Conservation (phyloP, 768 basidiomycete genomes). For the Tephrocybe sp. region DNA sequence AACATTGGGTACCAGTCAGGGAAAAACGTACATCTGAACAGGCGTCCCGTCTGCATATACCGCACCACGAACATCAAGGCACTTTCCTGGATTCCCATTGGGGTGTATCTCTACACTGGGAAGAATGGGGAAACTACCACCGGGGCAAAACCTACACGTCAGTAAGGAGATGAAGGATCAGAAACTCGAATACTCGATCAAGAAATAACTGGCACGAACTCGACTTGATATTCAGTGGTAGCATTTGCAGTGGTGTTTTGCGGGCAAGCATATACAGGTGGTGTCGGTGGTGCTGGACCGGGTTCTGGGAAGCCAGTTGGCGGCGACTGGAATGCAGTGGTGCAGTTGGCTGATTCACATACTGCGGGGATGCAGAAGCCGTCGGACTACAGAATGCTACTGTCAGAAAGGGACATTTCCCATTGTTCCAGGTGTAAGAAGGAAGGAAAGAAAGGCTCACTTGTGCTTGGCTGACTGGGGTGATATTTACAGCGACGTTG, state of each 20-base stretch:
- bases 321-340: conserved; percentile 20
- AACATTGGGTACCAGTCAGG: no score
- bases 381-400: not conserved
- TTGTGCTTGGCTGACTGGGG: conserved; percentile 15
- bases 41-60: conserved; percentile 28
- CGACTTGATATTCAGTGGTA: conserved; percentile 24
- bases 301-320: conserved; percentile 25
- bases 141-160: conserved; percentile 25
- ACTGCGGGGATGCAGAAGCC: conserved; percentile 22
- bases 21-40: conserved; percentile 28
- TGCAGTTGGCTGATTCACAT: conserved; percentile 24
- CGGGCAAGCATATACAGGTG: conserved; percentile 23
- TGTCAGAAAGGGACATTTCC: no score
- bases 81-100: conserved; percentile 21
- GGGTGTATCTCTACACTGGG: conserved; percentile 20
- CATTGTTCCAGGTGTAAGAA: no score
- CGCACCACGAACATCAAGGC: conserved; percentile 28
- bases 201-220: no score
- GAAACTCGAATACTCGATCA: no score
- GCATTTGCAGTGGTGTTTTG: conserved; percentile 9
- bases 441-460: conserved; percentile 5
- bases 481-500: conserved; percentile 26
- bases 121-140: conserved; percentile 20
- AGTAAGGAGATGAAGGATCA: no score
- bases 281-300: conserved; percentile 11